phyloP scores from a whole-genome alignment of 2,329 filamentous ascomycete genomes.

The Raffaelea arxii region DNA sequence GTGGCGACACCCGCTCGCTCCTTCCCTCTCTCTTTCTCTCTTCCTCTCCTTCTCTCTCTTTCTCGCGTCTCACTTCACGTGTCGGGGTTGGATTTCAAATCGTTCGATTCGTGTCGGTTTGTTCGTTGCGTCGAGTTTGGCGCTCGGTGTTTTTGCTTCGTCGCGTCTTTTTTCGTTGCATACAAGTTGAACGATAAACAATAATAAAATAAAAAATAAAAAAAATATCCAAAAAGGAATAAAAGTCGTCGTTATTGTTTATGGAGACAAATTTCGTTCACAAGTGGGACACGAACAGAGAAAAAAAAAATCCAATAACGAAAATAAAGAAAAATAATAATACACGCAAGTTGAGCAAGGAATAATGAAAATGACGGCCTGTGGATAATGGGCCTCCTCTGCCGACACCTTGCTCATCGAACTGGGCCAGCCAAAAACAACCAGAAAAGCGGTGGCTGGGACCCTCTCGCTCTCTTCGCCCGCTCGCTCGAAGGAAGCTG shows the following conservation, averaged over 20 bases:
- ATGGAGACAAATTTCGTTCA: neutral
- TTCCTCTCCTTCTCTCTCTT: too few relatives aligned
- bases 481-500: too few relatives aligned
- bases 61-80: too few relatives aligned
- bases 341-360: neutral
- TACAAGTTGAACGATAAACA: neutral
- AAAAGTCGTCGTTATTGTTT: too few relatives aligned
- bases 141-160: neutral
- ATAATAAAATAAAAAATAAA: neutral
- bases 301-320: neutral
- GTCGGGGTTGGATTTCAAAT: neutral
- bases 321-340: neutral
- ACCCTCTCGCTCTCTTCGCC: too few relatives aligned
- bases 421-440: neutral
- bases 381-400: neutral
- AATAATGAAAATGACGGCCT: neutral
- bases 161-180: neutral
- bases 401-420: too few relatives aligned
- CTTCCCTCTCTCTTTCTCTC: too few relatives aligned
- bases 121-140: neutral
- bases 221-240: too few relatives aligned
- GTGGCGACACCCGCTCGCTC: too few relatives aligned
- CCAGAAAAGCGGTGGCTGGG: neutral
- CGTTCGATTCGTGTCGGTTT: neutral
- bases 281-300: neutral